Percentiles rank a stretch among this genome's conserved stretches.
Evolutionary conservation across 179 eudicot genomes (phyloP).

Genomic region (Nepenthes alata): DNA sequence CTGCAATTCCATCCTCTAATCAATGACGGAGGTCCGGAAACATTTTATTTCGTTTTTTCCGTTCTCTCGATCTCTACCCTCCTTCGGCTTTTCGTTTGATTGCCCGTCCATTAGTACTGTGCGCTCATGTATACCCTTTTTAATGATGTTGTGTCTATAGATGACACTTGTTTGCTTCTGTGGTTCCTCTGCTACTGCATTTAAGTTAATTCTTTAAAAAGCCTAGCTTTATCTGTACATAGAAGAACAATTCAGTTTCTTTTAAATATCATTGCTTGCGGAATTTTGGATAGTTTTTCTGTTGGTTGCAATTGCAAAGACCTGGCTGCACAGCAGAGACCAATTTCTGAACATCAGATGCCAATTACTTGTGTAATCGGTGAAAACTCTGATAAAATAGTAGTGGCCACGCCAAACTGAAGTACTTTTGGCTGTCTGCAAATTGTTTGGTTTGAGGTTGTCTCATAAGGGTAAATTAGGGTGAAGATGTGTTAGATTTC

Average conservation of each 20-base stretch:
- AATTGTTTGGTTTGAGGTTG: not conserved
- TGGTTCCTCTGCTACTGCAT: not conserved
- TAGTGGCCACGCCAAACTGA: not conserved
- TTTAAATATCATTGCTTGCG: not conserved
- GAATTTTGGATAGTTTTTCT: not conserved
- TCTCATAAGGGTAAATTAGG: not conserved
- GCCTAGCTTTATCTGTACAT: slow-evolving; percentile 12
- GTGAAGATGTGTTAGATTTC: not conserved
- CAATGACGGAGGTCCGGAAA: slow-evolving; percentile 4
- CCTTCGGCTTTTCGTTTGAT: not conserved
- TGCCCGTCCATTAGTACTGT: not conserved
- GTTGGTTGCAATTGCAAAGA: not conserved
- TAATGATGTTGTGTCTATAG: too few species aligned
- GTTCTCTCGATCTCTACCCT: not conserved
- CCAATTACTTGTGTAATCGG: not conserved
- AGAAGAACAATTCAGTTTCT: not conserved
- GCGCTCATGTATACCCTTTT: not conserved
- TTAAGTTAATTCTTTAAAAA: not conserved
- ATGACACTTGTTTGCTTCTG: not conserved
- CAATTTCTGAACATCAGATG: not conserved
- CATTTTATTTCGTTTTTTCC: not conserved
- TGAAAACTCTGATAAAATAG: not conserved
- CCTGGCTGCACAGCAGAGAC: not conserved
- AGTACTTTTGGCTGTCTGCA: not conserved
- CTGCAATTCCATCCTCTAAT: not conserved